Conservation (phyloP, 1,139 yeast genomes). For the Hansenula anomala region DNA sequence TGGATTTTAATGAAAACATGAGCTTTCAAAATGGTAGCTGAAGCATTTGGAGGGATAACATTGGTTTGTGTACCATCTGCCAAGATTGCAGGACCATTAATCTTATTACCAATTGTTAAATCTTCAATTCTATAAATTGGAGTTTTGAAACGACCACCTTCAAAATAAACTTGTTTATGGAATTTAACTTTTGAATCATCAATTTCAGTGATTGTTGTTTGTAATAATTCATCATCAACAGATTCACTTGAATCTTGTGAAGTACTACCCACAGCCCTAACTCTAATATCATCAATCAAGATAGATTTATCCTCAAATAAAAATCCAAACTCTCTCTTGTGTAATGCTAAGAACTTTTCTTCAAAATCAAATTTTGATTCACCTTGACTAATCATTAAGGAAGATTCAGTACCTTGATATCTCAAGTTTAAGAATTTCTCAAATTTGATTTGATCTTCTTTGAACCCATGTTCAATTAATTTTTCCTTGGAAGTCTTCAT, state of each 20-base stretch:
- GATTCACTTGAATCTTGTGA: constrained; percentile 25
- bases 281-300: constrained; percentile 79
- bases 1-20: constrained; percentile 47
- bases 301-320: constrained; percentile 51
- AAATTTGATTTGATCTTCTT: constrained; percentile 30
- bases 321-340: constrained; percentile 69
- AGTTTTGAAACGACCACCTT: constrained; percentile 46
- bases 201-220: constrained; percentile 12
- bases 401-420: constrained; percentile 85
- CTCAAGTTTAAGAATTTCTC: constrained; percentile 74
- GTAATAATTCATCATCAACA: constrained; percentile 32
- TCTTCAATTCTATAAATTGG: constrained; percentile 46
- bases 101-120: constrained; percentile 45
- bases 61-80: constrained; percentile 88
- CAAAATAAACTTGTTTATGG: constrained; percentile 39
- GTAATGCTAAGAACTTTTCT: constrained; percentile 42
- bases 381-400: constrained; percentile 54
- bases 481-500: constrained; percentile 21
- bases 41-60: constrained; percentile 65
- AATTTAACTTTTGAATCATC: constrained; percentile 24
- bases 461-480: constrained; percentile 44
- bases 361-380: constrained; percentile 25
- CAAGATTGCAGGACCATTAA: constrained; percentile 77
- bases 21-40: constrained; percentile 59
- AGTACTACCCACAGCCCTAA: constrained; percentile 58